phyloP scores from a whole-genome alignment of 2,329 filamentous ascomycete species.

The Colletotrichum musae region DNA sequence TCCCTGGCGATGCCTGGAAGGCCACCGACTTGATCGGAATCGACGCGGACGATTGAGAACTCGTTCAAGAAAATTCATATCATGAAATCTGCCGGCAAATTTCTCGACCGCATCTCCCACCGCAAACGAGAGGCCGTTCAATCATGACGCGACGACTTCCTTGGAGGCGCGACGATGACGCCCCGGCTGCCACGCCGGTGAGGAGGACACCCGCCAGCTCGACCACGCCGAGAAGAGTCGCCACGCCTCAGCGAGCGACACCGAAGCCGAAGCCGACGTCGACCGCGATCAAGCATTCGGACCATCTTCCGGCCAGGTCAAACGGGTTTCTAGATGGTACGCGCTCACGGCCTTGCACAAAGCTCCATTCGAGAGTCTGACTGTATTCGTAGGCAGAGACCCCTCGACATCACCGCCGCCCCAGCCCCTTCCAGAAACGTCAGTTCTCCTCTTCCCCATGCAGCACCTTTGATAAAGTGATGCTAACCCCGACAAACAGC shows the following conservation, averaged over 20 bases:
- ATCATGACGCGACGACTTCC: slow-evolving; percentile 67
- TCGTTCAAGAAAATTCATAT: background rate
- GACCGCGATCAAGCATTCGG: background rate
- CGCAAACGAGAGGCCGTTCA: background rate
- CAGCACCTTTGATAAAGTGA: background rate
- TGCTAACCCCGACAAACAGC: slow-evolving; percentile 51
- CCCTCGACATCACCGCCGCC: slow-evolving; percentile 68
- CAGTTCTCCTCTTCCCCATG: slow-evolving; percentile 8
- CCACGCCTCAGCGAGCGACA: background rate
- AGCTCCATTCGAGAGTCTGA: background rate
- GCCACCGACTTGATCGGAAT: background rate
- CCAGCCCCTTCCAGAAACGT: slow-evolving; percentile 63
- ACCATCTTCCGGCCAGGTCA: background rate
- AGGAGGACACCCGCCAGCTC: slow-evolving; percentile 9
- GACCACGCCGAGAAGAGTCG: background rate
- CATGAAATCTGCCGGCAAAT: background rate
- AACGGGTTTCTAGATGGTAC: slow-evolving; percentile 17
- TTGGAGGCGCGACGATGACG: slow-evolving; percentile 49
- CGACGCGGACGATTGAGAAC: background rate
- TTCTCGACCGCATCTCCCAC: background rate
- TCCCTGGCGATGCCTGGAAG: background rate
- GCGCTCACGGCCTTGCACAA: background rate
- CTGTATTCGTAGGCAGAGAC: slow-evolving; percentile 48
- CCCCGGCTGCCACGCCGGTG: background rate
- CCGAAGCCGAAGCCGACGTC: background rate